Evolutionary conservation across 2,329 filamentous ascomycete species (phyloP).

Genomic region (Aspergillus persii): DNA sequence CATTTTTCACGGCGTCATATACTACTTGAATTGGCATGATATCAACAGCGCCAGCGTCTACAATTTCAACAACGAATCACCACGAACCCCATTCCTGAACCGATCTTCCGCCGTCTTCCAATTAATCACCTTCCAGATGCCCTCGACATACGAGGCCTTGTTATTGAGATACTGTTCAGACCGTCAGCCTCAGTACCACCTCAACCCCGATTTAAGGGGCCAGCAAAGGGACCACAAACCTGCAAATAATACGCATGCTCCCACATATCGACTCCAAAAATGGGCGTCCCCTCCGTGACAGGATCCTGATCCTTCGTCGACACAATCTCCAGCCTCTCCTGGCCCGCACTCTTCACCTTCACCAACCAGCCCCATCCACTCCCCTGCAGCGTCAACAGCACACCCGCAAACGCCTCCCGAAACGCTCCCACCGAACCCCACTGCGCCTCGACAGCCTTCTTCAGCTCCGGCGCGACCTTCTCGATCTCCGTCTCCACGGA

Average conservation of each 20-base stretch:
- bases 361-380: slow-evolving; percentile 83
- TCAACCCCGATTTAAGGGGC: not conserved
- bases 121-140: slow-evolving; percentile 90
- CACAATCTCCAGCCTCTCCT: slow-evolving; percentile 64
- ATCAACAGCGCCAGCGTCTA: slow-evolving; percentile 6
- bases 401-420: slow-evolving; percentile 62
- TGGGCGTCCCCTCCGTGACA: slow-evolving; percentile 70
- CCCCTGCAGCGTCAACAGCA: slow-evolving; percentile 71
- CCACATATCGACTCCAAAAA: slow-evolving; percentile 88
- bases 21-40: not conserved
- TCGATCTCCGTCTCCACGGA: slow-evolving; percentile 57
- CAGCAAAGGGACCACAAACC: slow-evolving; percentile 40
- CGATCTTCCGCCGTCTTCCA: slow-evolving; percentile 81
- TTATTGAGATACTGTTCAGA: slow-evolving; percentile 75
- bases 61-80: slow-evolving; percentile 27
- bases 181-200: not conserved
- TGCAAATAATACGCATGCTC: slow-evolving; percentile 90
- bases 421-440: slow-evolving; percentile 71
- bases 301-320: slow-evolving; percentile 88
- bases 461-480: slow-evolving; percentile 56
- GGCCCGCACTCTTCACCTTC: slow-evolving; percentile 56
- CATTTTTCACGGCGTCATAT: not conserved
- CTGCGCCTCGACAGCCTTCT: slow-evolving; percentile 59
- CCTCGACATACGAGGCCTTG: slow-evolving; percentile 87
- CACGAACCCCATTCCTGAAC: slow-evolving; percentile 38